A percentile compares a stretch with the other conserved stretches of the same genome.
These are phyloP conservation scores for Pharnaceum exiguum DNA, from an alignment of 148 eudicot species.

Conservation along the genomic window DNA sequence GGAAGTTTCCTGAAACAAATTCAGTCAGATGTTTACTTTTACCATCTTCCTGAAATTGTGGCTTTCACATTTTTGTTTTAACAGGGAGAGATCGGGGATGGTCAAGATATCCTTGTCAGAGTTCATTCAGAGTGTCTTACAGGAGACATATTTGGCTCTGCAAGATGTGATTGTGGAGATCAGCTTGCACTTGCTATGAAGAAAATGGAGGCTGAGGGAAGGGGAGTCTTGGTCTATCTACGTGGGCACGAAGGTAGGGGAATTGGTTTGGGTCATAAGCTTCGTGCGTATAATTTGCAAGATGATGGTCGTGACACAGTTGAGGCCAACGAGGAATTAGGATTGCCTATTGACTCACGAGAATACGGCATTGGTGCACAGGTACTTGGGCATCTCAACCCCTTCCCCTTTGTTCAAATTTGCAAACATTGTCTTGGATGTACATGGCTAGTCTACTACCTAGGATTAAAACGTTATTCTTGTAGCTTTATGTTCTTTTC, in stretches of 20 bases:
- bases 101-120: constrained; percentile 75
- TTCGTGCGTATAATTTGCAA: constrained; percentile 44
- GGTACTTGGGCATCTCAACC: constrained; percentile 13
- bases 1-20: no score
- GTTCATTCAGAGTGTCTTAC: constrained; percentile 58
- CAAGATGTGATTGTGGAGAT: constrained; percentile 44
- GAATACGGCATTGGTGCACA: constrained; percentile 52
- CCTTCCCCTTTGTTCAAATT: not conserved
- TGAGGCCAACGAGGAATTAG: constrained; percentile 44
- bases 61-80: not conserved
- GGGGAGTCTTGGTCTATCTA: constrained; percentile 42
- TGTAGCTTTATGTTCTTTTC: no score
- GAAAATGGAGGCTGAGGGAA: constrained; percentile 38
- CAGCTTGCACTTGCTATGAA: constrained; percentile 49
- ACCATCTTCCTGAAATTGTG: not conserved
- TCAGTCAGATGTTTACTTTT: not conserved
- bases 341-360: constrained; percentile 41
- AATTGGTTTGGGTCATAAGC: constrained; percentile 46
- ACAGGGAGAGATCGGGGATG: constrained; percentile 91
- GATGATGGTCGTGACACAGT: constrained; percentile 50
- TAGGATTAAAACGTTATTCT: no score
- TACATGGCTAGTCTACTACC: no score
- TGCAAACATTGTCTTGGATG: no score
- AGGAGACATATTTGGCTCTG: constrained; percentile 43
- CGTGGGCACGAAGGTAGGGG: constrained; percentile 51